Conservation (phyloP, 441 rosid genomes). For the Corymbia citriodora region DNA sequence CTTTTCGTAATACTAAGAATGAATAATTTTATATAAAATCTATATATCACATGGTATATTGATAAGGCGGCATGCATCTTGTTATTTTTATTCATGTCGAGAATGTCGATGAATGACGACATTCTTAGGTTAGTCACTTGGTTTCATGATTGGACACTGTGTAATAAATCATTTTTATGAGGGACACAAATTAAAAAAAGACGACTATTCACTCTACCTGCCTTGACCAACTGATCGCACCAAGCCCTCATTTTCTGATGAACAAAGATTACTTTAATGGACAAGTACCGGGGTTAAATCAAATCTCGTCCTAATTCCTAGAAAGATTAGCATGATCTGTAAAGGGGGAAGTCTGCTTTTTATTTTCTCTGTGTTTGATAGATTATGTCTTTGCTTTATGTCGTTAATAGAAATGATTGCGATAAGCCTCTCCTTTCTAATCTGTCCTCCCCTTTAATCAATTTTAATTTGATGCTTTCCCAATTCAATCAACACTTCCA, state of each 20-base stretch:
- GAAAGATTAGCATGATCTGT: not conserved
- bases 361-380: not conserved
- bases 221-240: not conserved
- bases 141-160: not conserved
- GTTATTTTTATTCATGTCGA: not conserved
- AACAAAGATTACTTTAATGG: not conserved
- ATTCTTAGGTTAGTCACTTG: not conserved
- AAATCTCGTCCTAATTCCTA: not conserved
- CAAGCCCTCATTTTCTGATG: not conserved
- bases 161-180: not conserved
- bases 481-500: not conserved
- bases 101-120: not conserved
- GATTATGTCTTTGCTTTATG: not conserved
- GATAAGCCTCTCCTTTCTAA: not conserved
- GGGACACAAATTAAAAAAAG: not conserved
- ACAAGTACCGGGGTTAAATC: not conserved
- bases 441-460: not conserved
- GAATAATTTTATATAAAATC: not conserved
- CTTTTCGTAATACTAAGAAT: not conserved
- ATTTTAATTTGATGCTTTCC: not conserved
- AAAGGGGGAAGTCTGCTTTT: not conserved
- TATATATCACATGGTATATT: not conserved
- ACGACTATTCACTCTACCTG: not conserved
- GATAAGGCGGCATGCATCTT: not conserved
- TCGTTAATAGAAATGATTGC: not conserved